phyloP scores from a whole-genome alignment of 2,329 filamentous ascomycete species.

The Daldinia sp. region DNA sequence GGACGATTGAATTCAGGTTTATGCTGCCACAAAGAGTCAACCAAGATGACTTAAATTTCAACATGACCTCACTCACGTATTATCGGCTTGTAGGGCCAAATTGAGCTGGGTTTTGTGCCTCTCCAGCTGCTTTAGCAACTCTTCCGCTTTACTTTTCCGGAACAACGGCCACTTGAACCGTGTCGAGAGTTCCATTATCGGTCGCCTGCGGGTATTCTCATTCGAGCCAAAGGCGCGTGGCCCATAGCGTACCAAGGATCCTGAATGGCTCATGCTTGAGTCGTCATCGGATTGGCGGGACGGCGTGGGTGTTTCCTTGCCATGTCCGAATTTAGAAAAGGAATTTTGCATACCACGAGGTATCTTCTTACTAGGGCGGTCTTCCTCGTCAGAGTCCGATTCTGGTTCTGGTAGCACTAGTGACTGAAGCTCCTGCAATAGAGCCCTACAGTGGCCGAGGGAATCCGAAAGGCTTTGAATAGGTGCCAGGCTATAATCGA shows the following conservation, averaged over 20 bases:
- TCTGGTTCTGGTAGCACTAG: constrained; percentile 10
- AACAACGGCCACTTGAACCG: constrained; percentile 23
- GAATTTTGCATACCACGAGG: not conserved
- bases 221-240: not conserved
- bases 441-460: constrained; percentile 6
- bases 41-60: not conserved
- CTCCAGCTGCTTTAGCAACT: constrained; percentile 21
- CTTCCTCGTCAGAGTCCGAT: not conserved
- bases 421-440: constrained; percentile 15
- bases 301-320: not conserved
- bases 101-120: constrained; percentile 15
- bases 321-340: not conserved
- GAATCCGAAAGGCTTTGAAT: not conserved
- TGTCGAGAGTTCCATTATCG: not conserved
- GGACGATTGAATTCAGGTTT: constrained; percentile 10
- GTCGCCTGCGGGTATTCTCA: not conserved
- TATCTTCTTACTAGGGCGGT: not conserved
- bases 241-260: no score
- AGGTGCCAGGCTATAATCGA: not conserved
- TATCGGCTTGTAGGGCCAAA: constrained; percentile 18
- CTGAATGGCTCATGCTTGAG: not conserved
- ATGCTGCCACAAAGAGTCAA: constrained; percentile 17
- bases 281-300: not conserved
- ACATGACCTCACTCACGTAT: constrained; percentile 12
- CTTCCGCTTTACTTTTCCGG: constrained; percentile 20